Base-by-base conservation (phyloP, 768 basidiomycete species). In the Calocybe indica region DNA sequence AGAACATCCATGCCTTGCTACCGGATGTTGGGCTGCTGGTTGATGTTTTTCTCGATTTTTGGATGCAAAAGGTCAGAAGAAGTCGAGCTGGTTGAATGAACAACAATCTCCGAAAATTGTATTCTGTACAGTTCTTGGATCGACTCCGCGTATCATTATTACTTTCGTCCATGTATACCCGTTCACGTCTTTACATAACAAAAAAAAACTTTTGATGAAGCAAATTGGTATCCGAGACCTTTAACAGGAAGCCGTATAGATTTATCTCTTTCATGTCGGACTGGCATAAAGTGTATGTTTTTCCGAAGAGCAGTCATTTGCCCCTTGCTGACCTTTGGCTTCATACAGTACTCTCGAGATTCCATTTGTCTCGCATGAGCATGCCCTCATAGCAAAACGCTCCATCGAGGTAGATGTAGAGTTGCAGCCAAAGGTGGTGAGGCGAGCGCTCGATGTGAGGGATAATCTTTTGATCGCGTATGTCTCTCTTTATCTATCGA, bases 371-470 rank as follows among this genome's bases (percentile, higher is more conserved):
- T 83, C 79, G 14, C 61, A 70, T 15, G 73, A 82, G 52, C 91
- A 96, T 58, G 93, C 93, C 7, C 58, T 64, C 41, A 88, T 92
- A 55, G 92, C 88, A 22, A 86, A 83, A 60, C 81, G 83, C 63
- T 84, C 80, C 51, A 88, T 96, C 59, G 83, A 88, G 51, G 92
- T 96, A 31, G 92, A 96, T 65, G 68, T 73, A 13, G 92, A 94
- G 64, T 73, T 93, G 36, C 89, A 94, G 56, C 80, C 82, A 3
- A 76, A 85, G 39, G 83, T 85, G 7, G 92, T 95, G 15, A 81
- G 82, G 60, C 76, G 91, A 51, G 74, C 69, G n/a, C 62, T 95
- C 37, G 65, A 65, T 0, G 78, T 90, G 1, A 79, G 90, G 39
- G 83, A 73, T 34, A 72, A 85, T 45, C 71, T 79, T 3, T 72